These are phyloP conservation scores for Tuber aestivum DNA, from an alignment of 495 filamentous ascomycete species.

Conservation along the genomic window DNA sequence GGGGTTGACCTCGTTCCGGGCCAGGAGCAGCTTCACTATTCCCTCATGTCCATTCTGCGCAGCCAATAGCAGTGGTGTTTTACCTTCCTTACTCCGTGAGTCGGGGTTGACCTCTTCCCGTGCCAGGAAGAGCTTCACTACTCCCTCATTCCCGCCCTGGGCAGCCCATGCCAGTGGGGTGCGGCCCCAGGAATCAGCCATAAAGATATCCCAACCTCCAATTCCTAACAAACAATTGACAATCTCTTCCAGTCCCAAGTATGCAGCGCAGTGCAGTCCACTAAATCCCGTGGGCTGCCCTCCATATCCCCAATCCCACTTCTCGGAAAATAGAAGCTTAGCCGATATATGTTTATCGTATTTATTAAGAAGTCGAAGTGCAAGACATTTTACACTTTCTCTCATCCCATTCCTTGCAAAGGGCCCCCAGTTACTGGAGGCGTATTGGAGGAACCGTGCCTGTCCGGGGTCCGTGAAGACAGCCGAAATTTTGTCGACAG, in stretches of 20 bases:
- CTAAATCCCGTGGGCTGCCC: neutral
- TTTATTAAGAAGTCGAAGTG: neutral
- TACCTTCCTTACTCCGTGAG: neutral
- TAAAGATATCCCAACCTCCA: neutral
- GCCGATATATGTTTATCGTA: neutral
- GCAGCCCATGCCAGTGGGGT: neutral
- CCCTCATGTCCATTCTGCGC: too few species aligned
- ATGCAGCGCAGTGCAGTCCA: neutral
- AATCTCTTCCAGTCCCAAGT: neutral
- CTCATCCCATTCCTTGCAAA: neutral
- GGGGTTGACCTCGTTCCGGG: too few species aligned
- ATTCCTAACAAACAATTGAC: neutral
- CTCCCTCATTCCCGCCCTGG: neutral
- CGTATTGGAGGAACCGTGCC: neutral
- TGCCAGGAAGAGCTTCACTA: neutral
- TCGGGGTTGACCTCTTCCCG: neutral
- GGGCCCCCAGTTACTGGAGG: neutral
- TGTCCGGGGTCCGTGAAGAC: neutral
- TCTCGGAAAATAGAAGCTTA: neutral
- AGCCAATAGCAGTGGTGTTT: neutral
- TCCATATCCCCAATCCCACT: too few species aligned
- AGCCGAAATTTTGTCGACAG: neutral
- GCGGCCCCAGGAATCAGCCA: neutral
- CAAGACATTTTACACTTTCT: neutral
- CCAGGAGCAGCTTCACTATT: too few species aligned